Evolutionary conservation across 495 filamentous ascomycete species (phyloP).

Genomic region (Pyrenopolyporus hunteri): DNA sequence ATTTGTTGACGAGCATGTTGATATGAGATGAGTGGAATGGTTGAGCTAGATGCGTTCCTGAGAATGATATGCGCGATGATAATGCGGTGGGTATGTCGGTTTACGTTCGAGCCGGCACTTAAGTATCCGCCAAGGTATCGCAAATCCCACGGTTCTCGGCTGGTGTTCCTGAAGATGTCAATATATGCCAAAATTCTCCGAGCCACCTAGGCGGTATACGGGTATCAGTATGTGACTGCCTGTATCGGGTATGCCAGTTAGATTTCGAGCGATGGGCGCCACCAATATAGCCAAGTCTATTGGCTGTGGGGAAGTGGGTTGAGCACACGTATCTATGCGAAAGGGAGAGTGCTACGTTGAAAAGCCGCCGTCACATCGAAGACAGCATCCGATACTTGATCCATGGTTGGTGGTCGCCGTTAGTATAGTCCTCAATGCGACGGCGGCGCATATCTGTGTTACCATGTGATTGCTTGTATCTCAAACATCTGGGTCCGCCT

Average conservation of each 20-base stretch:
- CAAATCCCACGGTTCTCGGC: too few relatives aligned
- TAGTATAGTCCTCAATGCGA: neutral
- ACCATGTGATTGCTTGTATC: neutral
- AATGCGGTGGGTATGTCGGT: too few relatives aligned
- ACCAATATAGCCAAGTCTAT: neutral
- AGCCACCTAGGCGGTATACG: neutral
- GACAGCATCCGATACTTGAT: neutral
- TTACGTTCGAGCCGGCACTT: too few relatives aligned
- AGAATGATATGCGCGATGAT: too few relatives aligned
- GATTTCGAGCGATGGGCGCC: neutral
- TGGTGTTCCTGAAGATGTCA: neutral
- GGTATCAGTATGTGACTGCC: neutral
- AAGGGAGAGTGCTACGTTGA: neutral
- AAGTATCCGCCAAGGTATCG: too few relatives aligned
- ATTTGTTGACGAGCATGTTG: neutral
- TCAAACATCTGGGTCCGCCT: neutral
- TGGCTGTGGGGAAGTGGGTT: neutral
- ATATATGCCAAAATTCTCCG: neutral
- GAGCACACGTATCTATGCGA: neutral
- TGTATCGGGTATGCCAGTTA: neutral
- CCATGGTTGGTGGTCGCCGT: neutral
- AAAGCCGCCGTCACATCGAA: slow-evolving; percentile 3
- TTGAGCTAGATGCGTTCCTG: too few relatives aligned
- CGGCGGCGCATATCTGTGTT: neutral
- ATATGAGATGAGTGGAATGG: too few relatives aligned